Base-by-base conservation (phyloP, 495 filamentous ascomycete species). In the Neurospora sp. region DNA sequence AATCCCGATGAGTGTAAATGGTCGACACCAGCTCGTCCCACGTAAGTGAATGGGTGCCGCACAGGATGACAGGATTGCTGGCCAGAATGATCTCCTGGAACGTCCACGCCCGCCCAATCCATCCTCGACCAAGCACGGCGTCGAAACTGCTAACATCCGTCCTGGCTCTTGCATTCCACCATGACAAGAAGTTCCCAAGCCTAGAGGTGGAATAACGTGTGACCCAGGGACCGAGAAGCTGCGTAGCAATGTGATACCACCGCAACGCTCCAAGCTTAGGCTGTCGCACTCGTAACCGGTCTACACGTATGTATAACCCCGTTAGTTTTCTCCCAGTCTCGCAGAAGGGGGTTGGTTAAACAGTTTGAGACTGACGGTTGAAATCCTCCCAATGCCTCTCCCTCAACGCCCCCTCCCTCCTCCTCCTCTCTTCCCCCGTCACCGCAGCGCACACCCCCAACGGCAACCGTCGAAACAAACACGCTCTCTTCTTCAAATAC, bases 81-180 rank as follows among this genome's bases (percentile, higher is more conserved):
- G 77, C 40, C 16, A 77, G 70, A 4, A 75, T 71, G 12, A 77
- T 48, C 40, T 78, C 77, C 39, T 78, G 77, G 69, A 77, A 73
- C 8, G 77, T 78, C 77, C 75, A 75, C 14, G 77, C 70, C 11
- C 77, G 71, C 18, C 62, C 71, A 37, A 72, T 54, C 77, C 74
- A 75, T 39, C 44, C 40, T 4, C 71, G 46, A 39, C 71, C 54
- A 5, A 77, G 70, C 9, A 76, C 14, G 5, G 72, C 46, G 18
- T 74, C 73, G 4, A 73, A 66, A 2, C 62, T 31, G n/a, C 27
- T 4, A 0, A 14, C 37, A 4, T 23, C 44, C 7, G 44, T 48
- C 0, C 44, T 48, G 5, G 44, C 18, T 48, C 7, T 48, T 20
- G 18, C 16, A 7, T n/a, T n/a, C 42, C 3, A 18, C 44, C 44